phyloP scores from a whole-genome alignment of 352 stramenopile genomes.

The Blastocystis sp. region DNA sequence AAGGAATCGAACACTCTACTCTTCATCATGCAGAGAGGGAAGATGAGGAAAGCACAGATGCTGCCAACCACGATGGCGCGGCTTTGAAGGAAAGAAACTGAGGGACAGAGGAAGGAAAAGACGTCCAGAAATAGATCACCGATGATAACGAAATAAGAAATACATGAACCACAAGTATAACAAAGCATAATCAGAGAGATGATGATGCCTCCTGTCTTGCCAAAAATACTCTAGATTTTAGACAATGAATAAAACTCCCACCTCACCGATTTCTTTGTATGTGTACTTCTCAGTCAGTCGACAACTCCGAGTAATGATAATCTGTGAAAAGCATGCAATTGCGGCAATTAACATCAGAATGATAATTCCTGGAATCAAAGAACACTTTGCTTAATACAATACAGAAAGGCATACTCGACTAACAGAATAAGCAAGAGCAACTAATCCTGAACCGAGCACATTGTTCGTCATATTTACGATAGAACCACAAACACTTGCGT shows the following conservation, averaged over 20 bases:
- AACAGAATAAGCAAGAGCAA: slow-evolving; percentile 34
- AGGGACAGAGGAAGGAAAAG: slow-evolving; percentile 35
- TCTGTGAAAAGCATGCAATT: slow-evolving; percentile 51
- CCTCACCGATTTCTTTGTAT: slow-evolving; percentile 24
- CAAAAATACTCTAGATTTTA: slow-evolving; percentile 3
- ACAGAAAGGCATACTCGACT: not conserved
- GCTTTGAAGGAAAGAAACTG: slow-evolving; percentile 5
- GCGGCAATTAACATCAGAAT: slow-evolving; percentile 25
- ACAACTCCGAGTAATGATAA: slow-evolving; percentile 44
- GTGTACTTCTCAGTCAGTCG: slow-evolving; percentile 51
- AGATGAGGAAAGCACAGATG: slow-evolving; percentile 32
- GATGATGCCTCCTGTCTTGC: slow-evolving; percentile 7
- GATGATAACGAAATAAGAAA: slow-evolving; percentile 62
- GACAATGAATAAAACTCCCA: not conserved
- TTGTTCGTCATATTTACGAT: slow-evolving; percentile 60
- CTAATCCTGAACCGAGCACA: slow-evolving; percentile 27
- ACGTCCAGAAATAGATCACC: slow-evolving; percentile 55
- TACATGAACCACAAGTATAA: slow-evolving; percentile 57
- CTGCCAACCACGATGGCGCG: slow-evolving; percentile 47
- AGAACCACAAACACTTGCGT: slow-evolving; percentile 15
- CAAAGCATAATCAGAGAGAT: slow-evolving; percentile 53
- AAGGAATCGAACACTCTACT: not conserved
- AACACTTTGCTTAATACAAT: not conserved
- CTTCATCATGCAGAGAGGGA: slow-evolving; percentile 57
- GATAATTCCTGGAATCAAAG: slow-evolving; percentile 33